phyloP scores from a whole-genome alignment of 2,329 filamentous ascomycete genomes.

The Pseudogymnoascus pannorum region DNA sequence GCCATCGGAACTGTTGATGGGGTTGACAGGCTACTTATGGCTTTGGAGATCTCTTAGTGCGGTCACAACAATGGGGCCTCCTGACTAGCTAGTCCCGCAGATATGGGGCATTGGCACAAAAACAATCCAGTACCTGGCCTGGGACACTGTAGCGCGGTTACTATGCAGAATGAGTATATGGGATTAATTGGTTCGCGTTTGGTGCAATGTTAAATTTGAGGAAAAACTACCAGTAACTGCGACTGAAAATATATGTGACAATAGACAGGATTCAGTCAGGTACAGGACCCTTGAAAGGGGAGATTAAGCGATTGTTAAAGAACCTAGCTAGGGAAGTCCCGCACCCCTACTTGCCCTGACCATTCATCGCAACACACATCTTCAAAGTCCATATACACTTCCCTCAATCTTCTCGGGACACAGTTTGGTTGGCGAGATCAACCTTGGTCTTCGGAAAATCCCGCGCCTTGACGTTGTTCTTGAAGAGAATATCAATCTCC shows the following conservation, averaged over 20 bases:
- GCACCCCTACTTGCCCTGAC: not conserved
- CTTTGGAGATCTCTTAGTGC: not conserved
- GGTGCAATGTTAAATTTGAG: not conserved
- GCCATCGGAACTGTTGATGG: not conserved
- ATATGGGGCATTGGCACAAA: not conserved
- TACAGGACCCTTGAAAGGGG: not conserved
- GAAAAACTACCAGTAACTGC: not conserved
- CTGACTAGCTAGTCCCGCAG: not conserved
- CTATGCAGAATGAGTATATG: not conserved
- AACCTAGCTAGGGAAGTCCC: not conserved
- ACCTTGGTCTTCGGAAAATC: conserved; percentile 32
- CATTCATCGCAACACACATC: not conserved
- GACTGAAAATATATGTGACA: not conserved
- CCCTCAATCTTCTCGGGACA: not conserved
- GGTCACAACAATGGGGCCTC: not conserved
- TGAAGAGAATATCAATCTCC: conserved; percentile 38
- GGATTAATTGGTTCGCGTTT: not conserved
- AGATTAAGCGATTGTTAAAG: not conserved
- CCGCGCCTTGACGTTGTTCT: conserved; percentile 31
- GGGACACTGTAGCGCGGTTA: not conserved
- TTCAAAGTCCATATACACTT: not conserved
- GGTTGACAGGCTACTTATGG: conserved; percentile 8
- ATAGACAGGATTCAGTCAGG: not conserved
- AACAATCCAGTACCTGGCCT: not conserved
- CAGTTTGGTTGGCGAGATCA: conserved; percentile 17